phyloP scores from a whole-genome alignment of 306 rosid species.

The Cyclanthera cordifolia region DNA sequence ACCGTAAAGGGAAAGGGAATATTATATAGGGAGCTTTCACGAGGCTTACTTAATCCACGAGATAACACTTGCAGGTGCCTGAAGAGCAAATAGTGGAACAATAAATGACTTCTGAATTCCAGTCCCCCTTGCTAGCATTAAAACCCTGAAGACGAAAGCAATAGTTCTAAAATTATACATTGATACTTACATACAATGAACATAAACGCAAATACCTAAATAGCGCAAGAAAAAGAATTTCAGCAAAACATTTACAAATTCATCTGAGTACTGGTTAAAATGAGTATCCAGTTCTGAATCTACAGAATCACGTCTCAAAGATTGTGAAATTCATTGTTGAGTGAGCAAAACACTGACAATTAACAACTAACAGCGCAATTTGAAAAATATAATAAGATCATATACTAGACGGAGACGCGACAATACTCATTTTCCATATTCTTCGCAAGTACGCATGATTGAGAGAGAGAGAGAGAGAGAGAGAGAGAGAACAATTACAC shows the following conservation, averaged over 20 bases:
- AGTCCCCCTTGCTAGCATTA: constrained; percentile 67
- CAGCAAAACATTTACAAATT: not conserved
- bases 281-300: not conserved
- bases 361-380: not conserved
- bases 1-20: not conserved
- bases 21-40: not conserved
- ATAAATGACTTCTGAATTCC: constrained; percentile 56
- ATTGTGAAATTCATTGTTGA: not conserved
- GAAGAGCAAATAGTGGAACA: constrained; percentile 69
- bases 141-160: constrained; percentile 37
- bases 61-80: constrained; percentile 58
- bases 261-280: not conserved
- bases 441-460: not conserved
- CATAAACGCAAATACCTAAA: not conserved
- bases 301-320: not conserved
- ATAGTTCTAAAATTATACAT: not conserved
- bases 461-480: constrained; percentile 12
- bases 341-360: not conserved
- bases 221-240: not conserved
- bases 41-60: constrained; percentile 63
- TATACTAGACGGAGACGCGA: not conserved
- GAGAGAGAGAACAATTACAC: constrained; percentile 28
- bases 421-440: not conserved
- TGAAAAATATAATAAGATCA: not conserved
- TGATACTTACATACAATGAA: not conserved